Base-by-base conservation (phyloP, 2,329 filamentous ascomycete species). In the Colletotrichum caudatum region DNA sequence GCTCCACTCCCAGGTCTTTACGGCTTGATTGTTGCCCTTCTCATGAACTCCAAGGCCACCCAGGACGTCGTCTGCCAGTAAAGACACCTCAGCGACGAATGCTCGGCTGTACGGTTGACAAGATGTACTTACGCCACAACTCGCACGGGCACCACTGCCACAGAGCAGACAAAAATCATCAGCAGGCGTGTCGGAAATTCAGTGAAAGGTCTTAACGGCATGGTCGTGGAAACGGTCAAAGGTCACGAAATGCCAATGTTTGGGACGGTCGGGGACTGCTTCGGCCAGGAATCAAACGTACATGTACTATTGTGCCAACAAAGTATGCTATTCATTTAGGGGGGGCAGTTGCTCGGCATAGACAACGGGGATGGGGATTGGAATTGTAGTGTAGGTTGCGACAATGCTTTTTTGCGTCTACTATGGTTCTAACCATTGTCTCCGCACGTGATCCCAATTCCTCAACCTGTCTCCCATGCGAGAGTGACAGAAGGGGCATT, bases 41-140 rank as follows among this genome's bases (percentile, higher is more conserved):
- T 99, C 81, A 99, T 99, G 97, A 99, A 98, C 93, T 97, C 96
- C 72, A 97, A 96, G 88, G 93, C 92, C 50, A 84, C 84, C 72
- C 84, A 90, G 77, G 89, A 91, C 78, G 88, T 87, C 77, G 81
- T 76, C 73, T 94, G 92, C 84, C 29, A 63, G 23, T 90, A 90
- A 85, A 66, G 63, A 58, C 50, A 59, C 39, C 65, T 51, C 76
- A 76, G 76, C 73, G 56, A 69, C 54, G 66, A 70, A 73, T 63
- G 68, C 71, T 68, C 65, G 63, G 69, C 74, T 73, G 73, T 74
- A 76, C 77, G 78, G 78, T 77, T 75, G 82, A 80, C 82, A 84
- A 83, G 73, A 76, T 77, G 74, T 77, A 79, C 73, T 78, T 76
- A 78, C 76, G 74, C 73, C 74, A 76, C 77, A 71, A 73, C 59